phyloP scores from a whole-genome alignment of 495 filamentous ascomycete species.

The Durotheca rogersii region DNA sequence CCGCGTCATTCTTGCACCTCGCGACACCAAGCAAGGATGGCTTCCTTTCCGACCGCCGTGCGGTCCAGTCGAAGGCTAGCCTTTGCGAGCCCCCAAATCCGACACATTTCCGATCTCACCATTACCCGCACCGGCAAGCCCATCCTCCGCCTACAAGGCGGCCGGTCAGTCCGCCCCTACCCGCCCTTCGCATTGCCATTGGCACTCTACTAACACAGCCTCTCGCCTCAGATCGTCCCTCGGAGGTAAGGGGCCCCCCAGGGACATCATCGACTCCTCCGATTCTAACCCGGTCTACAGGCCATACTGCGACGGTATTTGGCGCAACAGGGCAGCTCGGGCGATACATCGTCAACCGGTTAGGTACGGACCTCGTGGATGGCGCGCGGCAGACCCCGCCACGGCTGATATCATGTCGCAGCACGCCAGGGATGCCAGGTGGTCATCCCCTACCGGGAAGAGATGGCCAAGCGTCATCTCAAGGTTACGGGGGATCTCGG shows the following conservation, averaged over 20 bases:
- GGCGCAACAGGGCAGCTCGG: constrained; percentile 95
- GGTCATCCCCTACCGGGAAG: constrained; percentile 90
- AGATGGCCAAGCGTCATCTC: constrained; percentile 95
- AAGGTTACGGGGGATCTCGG: constrained; percentile 94
- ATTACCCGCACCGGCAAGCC: constrained; percentile 88
- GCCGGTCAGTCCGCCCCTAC: constrained; percentile 61
- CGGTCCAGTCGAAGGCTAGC: constrained; percentile 44
- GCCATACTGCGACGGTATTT: constrained; percentile 95
- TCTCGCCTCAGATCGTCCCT: constrained; percentile 66
- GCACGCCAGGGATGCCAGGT: constrained; percentile 91
- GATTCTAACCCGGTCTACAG: constrained; percentile 49
- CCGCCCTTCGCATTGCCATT: constrained; percentile 10
- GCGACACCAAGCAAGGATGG: constrained; percentile 43
- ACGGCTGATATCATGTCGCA: constrained; percentile 48
- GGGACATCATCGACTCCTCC: constrained; percentile 31
- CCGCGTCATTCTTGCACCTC: constrained; percentile 37
- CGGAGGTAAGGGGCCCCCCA: constrained; percentile 62
- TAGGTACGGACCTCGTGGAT: constrained; percentile 60
- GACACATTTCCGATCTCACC: constrained; percentile 69
- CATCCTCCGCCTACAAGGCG: constrained; percentile 76
- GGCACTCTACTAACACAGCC: constrained; percentile 21
- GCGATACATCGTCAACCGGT: constrained; percentile 93
- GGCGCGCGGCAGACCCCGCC: constrained; percentile 1
- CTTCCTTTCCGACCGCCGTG: constrained; percentile 50
- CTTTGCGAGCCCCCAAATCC: constrained; percentile 29